Percentiles rank a stretch among this genome's conserved stretches.
phyloP scores from a whole-genome alignment of 129 eudicot species.

The Saposhnikovia divaricata region DNA sequence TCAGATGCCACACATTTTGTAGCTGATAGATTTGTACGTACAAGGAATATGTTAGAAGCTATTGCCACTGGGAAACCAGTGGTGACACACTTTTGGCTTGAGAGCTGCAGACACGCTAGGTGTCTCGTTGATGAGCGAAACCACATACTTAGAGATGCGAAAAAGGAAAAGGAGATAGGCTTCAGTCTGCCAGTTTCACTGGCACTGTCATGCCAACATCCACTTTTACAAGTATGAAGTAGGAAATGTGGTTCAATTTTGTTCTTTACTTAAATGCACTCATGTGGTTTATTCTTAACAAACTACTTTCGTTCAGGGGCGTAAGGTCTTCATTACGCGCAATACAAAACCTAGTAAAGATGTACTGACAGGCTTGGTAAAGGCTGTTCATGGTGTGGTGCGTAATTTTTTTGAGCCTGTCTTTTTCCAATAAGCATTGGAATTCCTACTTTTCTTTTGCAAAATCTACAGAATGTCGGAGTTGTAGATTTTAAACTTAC shows the following conservation, averaged over 20 bases:
- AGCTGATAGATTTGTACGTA: conserved; percentile 82
- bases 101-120: conserved; percentile 72
- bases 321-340: conserved; percentile 65
- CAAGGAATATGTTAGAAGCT: conserved; percentile 94
- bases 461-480: not conserved
- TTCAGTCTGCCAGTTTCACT: conserved; percentile 70
- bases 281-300: conserved; percentile 4
- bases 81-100: conserved; percentile 80
- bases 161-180: conserved; percentile 72
- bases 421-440: not conserved
- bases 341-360: conserved; percentile 89
- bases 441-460: not conserved
- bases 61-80: conserved; percentile 86
- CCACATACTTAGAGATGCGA: conserved; percentile 71
- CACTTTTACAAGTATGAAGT: conserved; percentile 58
- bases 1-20: conserved; percentile 89
- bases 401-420: conserved; percentile 10
- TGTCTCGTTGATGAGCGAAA: conserved; percentile 69
- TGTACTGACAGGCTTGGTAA: conserved; percentile 71
- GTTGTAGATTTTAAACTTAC: not conserved
- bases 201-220: conserved; percentile 51
- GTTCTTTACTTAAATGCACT: not conserved
- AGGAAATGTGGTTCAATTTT: conserved; percentile 26
- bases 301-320: conserved; percentile 43
- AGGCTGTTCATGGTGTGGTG: conserved; percentile 87